Percentiles rank a stretch among this genome's conserved stretches.
Conservation (phyloP, 2,329 filamentous ascomycete species). For the Alternaria brassicae region DNA sequence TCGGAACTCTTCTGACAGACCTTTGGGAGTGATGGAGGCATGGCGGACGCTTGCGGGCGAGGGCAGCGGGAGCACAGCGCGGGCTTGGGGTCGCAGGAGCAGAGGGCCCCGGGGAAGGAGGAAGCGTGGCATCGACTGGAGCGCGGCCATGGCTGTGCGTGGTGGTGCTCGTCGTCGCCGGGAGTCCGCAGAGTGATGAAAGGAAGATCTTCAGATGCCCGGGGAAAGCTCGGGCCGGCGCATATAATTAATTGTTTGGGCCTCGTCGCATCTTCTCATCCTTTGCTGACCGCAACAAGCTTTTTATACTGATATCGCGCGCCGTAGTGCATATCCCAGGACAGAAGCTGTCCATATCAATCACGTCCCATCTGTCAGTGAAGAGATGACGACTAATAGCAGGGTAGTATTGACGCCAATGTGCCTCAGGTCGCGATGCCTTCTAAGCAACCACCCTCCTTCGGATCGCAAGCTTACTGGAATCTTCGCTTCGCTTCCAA, state of each 20-base stretch:
- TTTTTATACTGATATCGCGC: background rate
- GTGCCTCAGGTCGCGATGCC: slow-evolving; percentile 2
- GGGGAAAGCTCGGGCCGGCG: slow-evolving; percentile 29
- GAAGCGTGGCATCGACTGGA: slow-evolving; percentile 46
- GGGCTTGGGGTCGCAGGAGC: slow-evolving; percentile 34
- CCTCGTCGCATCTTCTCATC: background rate
- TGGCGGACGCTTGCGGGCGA: slow-evolving; percentile 34
- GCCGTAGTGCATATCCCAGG: background rate
- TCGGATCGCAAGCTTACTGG: slow-evolving; percentile 49
- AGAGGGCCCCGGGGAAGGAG: slow-evolving; percentile 40
- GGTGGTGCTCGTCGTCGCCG: slow-evolving; percentile 25
- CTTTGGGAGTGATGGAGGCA: slow-evolving; percentile 40
- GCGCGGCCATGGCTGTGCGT: slow-evolving; percentile 39
- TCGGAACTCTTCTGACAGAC: slow-evolving; percentile 42
- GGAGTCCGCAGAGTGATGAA: slow-evolving; percentile 24
- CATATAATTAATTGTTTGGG: slow-evolving; percentile 2
- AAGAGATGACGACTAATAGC: slow-evolving; percentile 1
- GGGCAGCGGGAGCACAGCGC: slow-evolving; percentile 24
- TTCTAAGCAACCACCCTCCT: slow-evolving; percentile 36
- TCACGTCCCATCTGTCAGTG: slow-evolving; percentile 4
- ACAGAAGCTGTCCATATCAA: background rate
- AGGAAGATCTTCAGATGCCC: slow-evolving; percentile 24
- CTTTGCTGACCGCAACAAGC: background rate
- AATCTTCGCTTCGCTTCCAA: slow-evolving; percentile 46
- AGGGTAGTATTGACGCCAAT: slow-evolving; percentile 1